Conservation (phyloP, 139 green algal species). For the Chlorella sp. region DNA sequence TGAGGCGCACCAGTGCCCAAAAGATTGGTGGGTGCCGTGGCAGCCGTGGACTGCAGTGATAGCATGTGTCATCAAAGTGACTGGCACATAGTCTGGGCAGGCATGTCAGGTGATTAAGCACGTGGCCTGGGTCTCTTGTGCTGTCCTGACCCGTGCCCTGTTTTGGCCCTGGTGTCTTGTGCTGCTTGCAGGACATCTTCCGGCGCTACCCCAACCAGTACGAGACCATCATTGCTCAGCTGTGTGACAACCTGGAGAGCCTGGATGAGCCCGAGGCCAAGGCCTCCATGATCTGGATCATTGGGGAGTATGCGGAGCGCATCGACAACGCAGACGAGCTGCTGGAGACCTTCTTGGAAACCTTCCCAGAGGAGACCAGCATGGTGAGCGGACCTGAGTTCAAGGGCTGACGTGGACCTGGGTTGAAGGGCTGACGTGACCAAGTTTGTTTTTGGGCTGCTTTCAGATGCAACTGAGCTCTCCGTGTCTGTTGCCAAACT, state of each 20-base stretch:
- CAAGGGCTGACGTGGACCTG: background rate
- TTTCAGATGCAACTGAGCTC: too few species aligned
- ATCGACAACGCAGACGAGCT: conserved; percentile 99
- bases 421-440: too few species aligned
- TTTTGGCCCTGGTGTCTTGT: background rate
- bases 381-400: conserved; percentile 22
- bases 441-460: too few species aligned
- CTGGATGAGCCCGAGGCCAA: conserved; percentile 98
- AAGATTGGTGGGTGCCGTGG: too few species aligned
- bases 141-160: background rate
- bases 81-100: too few species aligned
- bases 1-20: too few species aligned
- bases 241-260: conserved; percentile 93
- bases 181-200: conserved; percentile 94
- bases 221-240: conserved; percentile 88
- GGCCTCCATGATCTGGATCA: conserved; percentile 84
- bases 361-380: conserved; percentile 89
- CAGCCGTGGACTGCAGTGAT: too few species aligned
- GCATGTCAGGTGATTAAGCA: too few species aligned
- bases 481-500: too few species aligned
- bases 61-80: too few species aligned
- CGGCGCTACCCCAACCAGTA: conserved; percentile 89
- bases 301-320: conserved; percentile 98
- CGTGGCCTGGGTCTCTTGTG: too few species aligned
- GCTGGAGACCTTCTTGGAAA: conserved; percentile 93